Conservation (phyloP, 2,329 filamentous ascomycete species). For the Xenoacremonium recifei region DNA sequence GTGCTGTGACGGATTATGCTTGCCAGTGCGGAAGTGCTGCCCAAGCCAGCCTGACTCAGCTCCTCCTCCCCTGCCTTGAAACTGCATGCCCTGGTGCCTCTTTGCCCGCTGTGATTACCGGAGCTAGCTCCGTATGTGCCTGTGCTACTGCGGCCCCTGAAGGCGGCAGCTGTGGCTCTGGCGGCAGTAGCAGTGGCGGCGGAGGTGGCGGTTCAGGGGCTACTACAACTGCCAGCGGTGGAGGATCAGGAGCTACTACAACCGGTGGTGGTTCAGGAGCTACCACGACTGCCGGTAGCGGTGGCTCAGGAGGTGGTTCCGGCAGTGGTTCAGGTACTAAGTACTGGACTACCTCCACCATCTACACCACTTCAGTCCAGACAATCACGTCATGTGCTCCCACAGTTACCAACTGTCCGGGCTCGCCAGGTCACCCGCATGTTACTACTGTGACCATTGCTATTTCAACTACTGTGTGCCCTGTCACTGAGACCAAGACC, state of each 20-base stretch:
- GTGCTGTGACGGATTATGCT: slow-evolving; percentile 23
- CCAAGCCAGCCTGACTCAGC: slow-evolving; percentile 19
- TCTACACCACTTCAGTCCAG: slow-evolving; percentile 48
- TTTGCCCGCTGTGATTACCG: slow-evolving; percentile 22
- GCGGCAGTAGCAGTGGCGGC: slow-evolving; percentile 2
- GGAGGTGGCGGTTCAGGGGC: background rate
- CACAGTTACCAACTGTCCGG: slow-evolving; percentile 51
- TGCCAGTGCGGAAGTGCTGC: slow-evolving; percentile 26
- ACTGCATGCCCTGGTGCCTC: slow-evolving; percentile 19
- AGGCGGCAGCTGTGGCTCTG: slow-evolving; percentile 7
- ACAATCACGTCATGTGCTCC: slow-evolving; percentile 51
- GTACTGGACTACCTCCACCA: slow-evolving; percentile 34
- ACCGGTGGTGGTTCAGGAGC: no score
- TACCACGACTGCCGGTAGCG: slow-evolving; percentile 1
- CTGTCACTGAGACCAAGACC: slow-evolving; percentile 58
- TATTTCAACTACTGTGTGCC: slow-evolving; percentile 37
- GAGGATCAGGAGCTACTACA: no score
- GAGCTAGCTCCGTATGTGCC: slow-evolving; percentile 18
- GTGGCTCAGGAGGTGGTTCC: slow-evolving; percentile 1
- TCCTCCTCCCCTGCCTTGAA: slow-evolving; percentile 26
- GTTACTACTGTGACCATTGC: slow-evolving; percentile 6
- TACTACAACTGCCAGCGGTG: slow-evolving; percentile 1
- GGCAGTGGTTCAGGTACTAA: background rate
- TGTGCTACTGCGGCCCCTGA: slow-evolving; percentile 11
- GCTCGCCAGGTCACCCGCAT: slow-evolving; percentile 20